phyloP scores from a whole-genome alignment of 2,329 filamentous ascomycete species.

The Epichloe amarillans region DNA sequence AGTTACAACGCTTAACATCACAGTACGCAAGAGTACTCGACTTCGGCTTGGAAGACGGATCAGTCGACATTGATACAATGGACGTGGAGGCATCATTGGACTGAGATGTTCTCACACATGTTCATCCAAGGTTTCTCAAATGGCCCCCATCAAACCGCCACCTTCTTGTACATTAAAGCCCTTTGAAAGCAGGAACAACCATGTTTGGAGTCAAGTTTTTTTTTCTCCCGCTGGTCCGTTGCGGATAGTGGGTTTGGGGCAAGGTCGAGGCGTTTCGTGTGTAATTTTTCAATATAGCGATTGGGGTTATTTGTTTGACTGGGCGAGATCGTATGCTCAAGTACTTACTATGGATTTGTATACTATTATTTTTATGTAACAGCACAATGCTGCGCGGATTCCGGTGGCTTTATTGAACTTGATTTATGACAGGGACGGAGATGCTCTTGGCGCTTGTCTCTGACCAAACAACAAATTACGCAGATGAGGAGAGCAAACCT shows the following conservation, averaged over 20 bases:
- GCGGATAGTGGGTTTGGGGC: background rate
- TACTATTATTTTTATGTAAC: too few species aligned
- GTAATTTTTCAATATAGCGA: background rate
- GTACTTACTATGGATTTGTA: too few species aligned
- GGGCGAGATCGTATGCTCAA: background rate
- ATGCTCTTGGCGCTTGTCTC: background rate
- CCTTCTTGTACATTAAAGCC: background rate
- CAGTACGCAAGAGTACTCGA: slow-evolving; percentile 81
- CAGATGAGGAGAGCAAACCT: background rate
- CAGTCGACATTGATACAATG: slow-evolving; percentile 30
- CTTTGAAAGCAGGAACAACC: background rate
- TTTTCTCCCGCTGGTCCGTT: background rate
- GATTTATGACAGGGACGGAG: background rate
- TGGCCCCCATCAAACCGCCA: background rate
- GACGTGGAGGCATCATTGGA: slow-evolving; percentile 23
- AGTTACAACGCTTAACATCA: slow-evolving; percentile 86
- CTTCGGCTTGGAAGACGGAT: slow-evolving; percentile 36
- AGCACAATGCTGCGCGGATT: background rate
- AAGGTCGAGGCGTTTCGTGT: background rate
- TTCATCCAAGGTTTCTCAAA: background rate
- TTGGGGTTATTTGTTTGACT: background rate
- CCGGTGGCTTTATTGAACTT: background rate
- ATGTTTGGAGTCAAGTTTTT: background rate
- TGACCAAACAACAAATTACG: background rate
- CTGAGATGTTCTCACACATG: background rate